Conservation (phyloP, 2,329 filamentous ascomycete genomes). For the Colletotrichum somersetense region DNA sequence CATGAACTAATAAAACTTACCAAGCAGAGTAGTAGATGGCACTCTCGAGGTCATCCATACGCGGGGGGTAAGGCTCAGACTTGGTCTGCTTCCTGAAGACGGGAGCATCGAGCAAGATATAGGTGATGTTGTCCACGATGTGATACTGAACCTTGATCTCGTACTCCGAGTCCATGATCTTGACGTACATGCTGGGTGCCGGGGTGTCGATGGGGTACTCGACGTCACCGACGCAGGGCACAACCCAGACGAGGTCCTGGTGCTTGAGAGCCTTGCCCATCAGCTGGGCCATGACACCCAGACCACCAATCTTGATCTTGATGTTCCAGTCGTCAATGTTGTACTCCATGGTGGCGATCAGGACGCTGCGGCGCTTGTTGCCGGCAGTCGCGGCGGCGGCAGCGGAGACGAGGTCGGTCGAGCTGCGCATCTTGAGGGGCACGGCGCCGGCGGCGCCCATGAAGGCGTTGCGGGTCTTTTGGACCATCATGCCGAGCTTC, state of each 20-base stretch:
- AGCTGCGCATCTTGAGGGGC: slow-evolving; percentile 43
- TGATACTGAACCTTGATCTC: slow-evolving; percentile 75
- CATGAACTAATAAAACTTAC: slow-evolving; percentile 45
- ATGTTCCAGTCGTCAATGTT: slow-evolving; percentile 78
- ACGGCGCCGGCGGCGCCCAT: slow-evolving; percentile 47
- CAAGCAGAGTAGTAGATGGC: slow-evolving; percentile 78
- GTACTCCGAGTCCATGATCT: slow-evolving; percentile 70
- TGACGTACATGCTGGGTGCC: slow-evolving; percentile 72
- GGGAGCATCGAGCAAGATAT: slow-evolving; percentile 74
- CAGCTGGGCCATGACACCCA: slow-evolving; percentile 77
- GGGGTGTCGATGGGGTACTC: slow-evolving; percentile 71
- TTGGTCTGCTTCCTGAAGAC: slow-evolving; percentile 75
- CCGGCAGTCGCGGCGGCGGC: slow-evolving; percentile 43
- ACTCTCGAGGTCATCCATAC: slow-evolving; percentile 77
- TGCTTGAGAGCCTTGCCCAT: slow-evolving; percentile 76
- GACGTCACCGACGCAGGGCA: slow-evolving; percentile 72
- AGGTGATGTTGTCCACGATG: slow-evolving; percentile 73
- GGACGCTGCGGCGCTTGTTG: slow-evolving; percentile 63
- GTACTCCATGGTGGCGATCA: slow-evolving; percentile 81
- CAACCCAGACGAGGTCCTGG: slow-evolving; percentile 74
- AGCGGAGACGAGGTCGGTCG: slow-evolving; percentile 43
- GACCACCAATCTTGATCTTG: slow-evolving; percentile 78
- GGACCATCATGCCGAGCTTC: slow-evolving; percentile 65
- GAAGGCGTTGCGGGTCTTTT: slow-evolving; percentile 46
- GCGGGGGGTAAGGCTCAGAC: slow-evolving; percentile 73